Base-by-base conservation (phyloP, 2,329 filamentous ascomycete species). In the Atkinsonella texensis region DNA sequence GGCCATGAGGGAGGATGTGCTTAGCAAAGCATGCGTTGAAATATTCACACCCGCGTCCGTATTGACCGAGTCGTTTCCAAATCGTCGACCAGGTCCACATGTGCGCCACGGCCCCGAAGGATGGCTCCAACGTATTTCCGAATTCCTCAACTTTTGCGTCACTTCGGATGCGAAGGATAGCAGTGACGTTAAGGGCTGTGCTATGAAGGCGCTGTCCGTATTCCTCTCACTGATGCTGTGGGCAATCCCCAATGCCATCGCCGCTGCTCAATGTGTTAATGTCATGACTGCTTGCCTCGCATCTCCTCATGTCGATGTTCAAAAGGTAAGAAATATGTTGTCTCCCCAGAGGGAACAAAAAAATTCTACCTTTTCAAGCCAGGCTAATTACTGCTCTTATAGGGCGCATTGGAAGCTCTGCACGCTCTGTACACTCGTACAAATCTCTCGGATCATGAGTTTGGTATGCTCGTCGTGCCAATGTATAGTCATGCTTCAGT, bases 21-120 rank as follows among this genome's bases (percentile, higher is more conserved):
- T 98, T 55, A 95, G 89, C 64, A 87, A 89, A 64, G 87, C 88
- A 11, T 86, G 93, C 62, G 87, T 97, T 55, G 93, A 97, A 65
- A 89, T 97, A 55, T 94, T 95, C 65, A 95, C 90, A 0, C 89
- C 93, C 1, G 75, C 80, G 23, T 70, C 74, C 1, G 83, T 95
- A 18, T 80, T 95, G 51, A 70, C 80, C 55, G 85, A 94, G 56
- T 76, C 85, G 23, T 88, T 89, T 60, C 84, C 87, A 11, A 83
- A 84, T 59, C 77, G 89, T 58, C 83, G 88, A 56, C 65, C 77
- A 40, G 79, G 77, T 46, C 74, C 83, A 28, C 77, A 84, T 49
- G 80, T 95, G 51, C 83, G 91, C 40, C 85, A 73, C 63, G 89
- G 86, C 13, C 74, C 84, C 41, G 87, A 95, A 58, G 94, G 93